These are phyloP conservation scores for Pythium guiyangense DNA, from an alignment of 352 stramenopile species.

Conservation along the genomic window DNA sequence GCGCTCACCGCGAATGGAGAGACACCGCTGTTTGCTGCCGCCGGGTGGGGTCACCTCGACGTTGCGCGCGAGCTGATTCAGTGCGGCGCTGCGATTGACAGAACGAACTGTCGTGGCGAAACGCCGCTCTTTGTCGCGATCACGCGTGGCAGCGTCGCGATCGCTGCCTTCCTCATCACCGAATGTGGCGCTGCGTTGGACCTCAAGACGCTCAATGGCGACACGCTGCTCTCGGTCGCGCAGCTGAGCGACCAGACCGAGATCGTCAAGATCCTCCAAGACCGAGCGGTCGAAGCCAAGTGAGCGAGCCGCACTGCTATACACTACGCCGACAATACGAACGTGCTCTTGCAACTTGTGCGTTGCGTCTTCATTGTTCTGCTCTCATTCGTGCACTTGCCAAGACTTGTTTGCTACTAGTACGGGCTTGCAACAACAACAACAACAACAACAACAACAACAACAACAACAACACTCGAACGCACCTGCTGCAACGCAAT, in stretches of 20 bases:
- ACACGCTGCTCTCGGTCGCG: slow-evolving; percentile 7
- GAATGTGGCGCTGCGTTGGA: slow-evolving; percentile 5
- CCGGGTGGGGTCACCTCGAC: slow-evolving; percentile 6
- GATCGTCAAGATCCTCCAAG: slow-evolving; percentile 7
- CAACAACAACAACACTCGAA: no score
- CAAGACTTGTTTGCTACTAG: no score
- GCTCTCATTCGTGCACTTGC: no score
- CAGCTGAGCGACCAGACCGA: background rate
- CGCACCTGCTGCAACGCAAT: slow-evolving; percentile 20
- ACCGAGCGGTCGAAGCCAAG: slow-evolving; percentile 5
- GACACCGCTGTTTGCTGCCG: slow-evolving; percentile 4
- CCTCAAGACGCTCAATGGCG: slow-evolving; percentile 1
- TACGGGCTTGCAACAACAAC: no score
- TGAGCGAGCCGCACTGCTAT: background rate
- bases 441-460: no score
- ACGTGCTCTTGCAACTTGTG: background rate
- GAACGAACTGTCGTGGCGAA: slow-evolving; percentile 7
- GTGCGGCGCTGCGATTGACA: slow-evolving; percentile 1
- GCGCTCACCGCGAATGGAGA: background rate
- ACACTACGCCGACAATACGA: slow-evolving; percentile 2
- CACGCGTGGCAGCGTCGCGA: background rate
- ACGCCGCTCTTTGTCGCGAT: slow-evolving; percentile 9
- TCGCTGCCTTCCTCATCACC: slow-evolving; percentile 1
- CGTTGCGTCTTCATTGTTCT: no score
- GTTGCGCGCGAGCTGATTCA: slow-evolving; percentile 5